These are phyloP conservation scores for Fusarium oxysporum DNA, from an alignment of 2,329 filamentous ascomycete genomes.

Conservation along the genomic window DNA sequence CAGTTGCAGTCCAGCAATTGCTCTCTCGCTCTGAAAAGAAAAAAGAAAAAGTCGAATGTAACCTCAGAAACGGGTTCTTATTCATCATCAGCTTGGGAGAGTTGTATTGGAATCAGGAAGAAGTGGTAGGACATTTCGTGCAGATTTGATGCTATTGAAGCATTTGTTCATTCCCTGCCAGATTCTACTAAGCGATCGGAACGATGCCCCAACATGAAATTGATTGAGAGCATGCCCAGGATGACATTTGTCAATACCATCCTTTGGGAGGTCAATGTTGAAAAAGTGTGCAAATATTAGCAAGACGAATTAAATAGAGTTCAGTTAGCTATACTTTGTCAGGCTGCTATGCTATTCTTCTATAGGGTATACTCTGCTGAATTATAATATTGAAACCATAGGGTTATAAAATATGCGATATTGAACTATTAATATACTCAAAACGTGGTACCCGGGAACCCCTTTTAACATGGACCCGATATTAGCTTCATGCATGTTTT, in stretches of 20 bases:
- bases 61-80: not conserved
- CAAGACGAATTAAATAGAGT: not conserved
- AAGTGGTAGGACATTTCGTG: not conserved
- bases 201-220: rapidly evolving
- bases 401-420: not conserved
- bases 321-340: not conserved
- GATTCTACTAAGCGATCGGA: not conserved
- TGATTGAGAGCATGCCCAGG: rapidly evolving
- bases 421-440: not conserved
- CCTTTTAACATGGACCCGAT: not conserved
- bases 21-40: not conserved
- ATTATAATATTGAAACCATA: not conserved
- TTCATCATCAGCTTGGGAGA: too few species aligned
- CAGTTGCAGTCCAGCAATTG: not conserved
- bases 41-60: not conserved
- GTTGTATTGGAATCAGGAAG: not conserved
- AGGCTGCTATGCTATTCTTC: not conserved
- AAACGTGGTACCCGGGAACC: not conserved
- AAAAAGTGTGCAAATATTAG: not conserved
- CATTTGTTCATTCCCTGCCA: not conserved
- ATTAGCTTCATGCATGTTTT: not conserved
- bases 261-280: rapidly evolving
- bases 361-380: conserved; percentile 2
- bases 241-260: rapidly evolving
- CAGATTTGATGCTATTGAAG: not conserved